phyloP scores from a whole-genome alignment of 139 green algal species.

The Edaphochlamys debaryana region DNA sequence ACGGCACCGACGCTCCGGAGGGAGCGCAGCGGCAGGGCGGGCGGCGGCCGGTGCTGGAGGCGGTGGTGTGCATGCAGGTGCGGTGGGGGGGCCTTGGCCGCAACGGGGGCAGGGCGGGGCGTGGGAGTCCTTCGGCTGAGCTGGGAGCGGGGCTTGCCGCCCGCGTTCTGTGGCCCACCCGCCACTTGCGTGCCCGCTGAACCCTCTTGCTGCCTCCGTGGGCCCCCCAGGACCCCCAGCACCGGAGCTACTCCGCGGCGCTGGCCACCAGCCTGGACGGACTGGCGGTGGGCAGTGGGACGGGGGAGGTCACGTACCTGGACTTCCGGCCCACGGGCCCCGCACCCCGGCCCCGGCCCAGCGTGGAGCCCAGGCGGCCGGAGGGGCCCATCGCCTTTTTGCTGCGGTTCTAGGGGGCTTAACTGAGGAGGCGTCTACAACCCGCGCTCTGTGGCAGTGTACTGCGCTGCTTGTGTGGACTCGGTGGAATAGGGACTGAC shows the following conservation, averaged over 20 bases:
- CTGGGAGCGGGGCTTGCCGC: no score
- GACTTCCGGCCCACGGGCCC: conserved; percentile 33
- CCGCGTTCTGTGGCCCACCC: background rate
- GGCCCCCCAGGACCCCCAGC: background rate
- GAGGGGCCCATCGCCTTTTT: no score
- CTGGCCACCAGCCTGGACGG: conserved; percentile 16
- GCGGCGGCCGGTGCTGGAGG: background rate
- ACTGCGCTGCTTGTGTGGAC: no score
- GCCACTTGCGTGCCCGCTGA: background rate
- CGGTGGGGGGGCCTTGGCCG: background rate
- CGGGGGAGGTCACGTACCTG: conserved; percentile 34
- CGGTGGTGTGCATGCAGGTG: conserved; percentile 29
- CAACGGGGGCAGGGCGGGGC: background rate
- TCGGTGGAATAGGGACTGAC: no score
- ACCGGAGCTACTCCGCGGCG: conserved; percentile 24
- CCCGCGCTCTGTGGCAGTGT: no score
- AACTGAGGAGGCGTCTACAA: no score
- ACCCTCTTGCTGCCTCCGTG: background rate
- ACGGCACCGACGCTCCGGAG: background rate
- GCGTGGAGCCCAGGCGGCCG: no score
- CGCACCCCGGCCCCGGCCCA: no score
- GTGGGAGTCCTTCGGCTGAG: background rate
- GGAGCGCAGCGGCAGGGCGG: background rate
- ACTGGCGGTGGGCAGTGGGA: conserved; percentile 38
- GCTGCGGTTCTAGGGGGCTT: no score